Percentiles rank a stretch among this genome's conserved stretches.
Evolutionary conservation across 371 early-diverging fungal genomes (phyloP).

Genomic region (Dichotomocladium elegans): DNA sequence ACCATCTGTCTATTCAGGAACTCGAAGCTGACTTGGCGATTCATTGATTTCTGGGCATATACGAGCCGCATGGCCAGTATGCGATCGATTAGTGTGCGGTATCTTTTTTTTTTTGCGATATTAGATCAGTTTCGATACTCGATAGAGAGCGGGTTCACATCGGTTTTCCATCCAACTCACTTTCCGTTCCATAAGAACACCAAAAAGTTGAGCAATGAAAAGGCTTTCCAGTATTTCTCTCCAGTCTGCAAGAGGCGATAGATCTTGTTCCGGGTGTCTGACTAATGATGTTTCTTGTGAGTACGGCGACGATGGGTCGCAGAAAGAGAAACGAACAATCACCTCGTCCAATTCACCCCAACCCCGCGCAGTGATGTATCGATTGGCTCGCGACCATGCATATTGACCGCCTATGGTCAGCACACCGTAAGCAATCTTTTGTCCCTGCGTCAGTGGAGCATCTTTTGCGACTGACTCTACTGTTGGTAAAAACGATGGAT

Average conservation of each 20-base stretch:
- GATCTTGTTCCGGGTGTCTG: constrained; percentile 49
- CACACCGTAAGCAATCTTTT: constrained; percentile 57
- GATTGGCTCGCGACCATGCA: constrained; percentile 61
- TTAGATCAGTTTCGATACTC: too few relatives aligned
- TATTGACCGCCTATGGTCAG: constrained; percentile 74
- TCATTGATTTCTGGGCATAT: constrained; percentile 69
- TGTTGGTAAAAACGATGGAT: constrained; percentile 3
- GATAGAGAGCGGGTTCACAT: not conserved
- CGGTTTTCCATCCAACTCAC: constrained; percentile 25
- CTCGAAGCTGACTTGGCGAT: constrained; percentile 84
- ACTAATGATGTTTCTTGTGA: constrained; percentile 18
- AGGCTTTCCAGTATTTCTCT: constrained; percentile 63
- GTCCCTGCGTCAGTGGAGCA: constrained; percentile 54
- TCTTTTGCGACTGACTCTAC: constrained; percentile 62
- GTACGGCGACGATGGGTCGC: too few relatives aligned
- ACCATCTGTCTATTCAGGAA: constrained; percentile 92
- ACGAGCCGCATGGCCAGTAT: constrained; percentile 79
- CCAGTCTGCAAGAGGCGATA: constrained; percentile 65
- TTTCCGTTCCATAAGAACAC: constrained; percentile 81
- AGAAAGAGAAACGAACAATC: constrained; percentile 6
- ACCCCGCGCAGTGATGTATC: constrained; percentile 60
- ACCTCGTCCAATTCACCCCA: constrained; percentile 77
- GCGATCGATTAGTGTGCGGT: constrained; percentile 75
- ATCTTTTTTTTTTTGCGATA: too few relatives aligned
- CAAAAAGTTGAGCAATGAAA: constrained; percentile 75